phyloP scores from a whole-genome alignment of 2,329 filamentous ascomycete genomes.

The Moelleriella libera region DNA sequence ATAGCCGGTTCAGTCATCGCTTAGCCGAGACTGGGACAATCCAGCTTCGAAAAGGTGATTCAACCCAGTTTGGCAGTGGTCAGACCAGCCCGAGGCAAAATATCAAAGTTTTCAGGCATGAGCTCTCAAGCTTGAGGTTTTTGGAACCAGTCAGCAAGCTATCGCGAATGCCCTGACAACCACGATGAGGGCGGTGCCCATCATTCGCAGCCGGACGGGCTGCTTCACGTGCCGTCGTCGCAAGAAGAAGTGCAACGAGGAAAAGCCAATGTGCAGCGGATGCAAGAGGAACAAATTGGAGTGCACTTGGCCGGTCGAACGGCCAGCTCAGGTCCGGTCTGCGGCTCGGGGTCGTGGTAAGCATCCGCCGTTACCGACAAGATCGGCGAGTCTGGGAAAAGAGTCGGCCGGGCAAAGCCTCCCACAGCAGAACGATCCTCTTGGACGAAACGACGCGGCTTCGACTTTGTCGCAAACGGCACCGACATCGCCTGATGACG shows the following conservation, averaged over 20 bases:
- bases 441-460: background rate
- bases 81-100: too few species aligned
- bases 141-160: background rate
- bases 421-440: background rate
- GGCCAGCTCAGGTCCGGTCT: background rate
- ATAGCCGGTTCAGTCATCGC: too few species aligned
- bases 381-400: background rate
- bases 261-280: conserved; percentile 35
- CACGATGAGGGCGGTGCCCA: conserved; percentile 17
- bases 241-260: conserved; percentile 41
- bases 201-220: conserved; percentile 23
- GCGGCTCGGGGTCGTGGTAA: background rate
- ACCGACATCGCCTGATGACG: too few species aligned
- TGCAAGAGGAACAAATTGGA: conserved; percentile 38
- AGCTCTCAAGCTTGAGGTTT: too few species aligned
- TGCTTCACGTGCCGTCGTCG: conserved; percentile 35
- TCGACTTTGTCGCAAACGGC: background rate
- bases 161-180: background rate
- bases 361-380: background rate
- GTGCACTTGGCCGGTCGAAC: conserved; percentile 30
- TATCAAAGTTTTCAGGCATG: too few species aligned
- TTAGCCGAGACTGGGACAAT: too few species aligned
- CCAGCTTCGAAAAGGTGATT: too few species aligned
- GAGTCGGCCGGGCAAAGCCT: background rate
- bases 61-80: too few species aligned